A percentile compares a stretch with the other conserved stretches of the same genome.
These are phyloP conservation scores for Candida albicans DNA, from an alignment of 1,139 yeast genomes.

Conservation along the genomic window DNA sequence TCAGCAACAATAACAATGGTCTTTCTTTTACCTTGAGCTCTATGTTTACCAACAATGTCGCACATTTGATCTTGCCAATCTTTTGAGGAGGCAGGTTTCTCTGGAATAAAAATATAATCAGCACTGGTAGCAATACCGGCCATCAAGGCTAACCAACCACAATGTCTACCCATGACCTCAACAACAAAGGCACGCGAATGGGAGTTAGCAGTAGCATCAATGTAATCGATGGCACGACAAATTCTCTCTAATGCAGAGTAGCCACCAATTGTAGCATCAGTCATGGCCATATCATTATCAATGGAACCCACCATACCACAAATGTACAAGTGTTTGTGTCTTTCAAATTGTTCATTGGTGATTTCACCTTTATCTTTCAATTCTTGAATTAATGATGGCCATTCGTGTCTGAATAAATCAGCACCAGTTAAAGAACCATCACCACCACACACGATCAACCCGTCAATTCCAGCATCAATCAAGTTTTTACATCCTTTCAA, in stretches of 20 bases:
- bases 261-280: constrained; percentile 83
- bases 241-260: constrained; percentile 76
- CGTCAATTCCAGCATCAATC: constrained; percentile 74
- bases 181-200: constrained; percentile 83
- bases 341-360: constrained; percentile 50
- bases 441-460: constrained; percentile 81
- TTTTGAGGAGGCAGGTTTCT: constrained; percentile 62
- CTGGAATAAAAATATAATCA: constrained; percentile 78
- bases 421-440: constrained; percentile 87
- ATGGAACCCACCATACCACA: constrained; percentile 82
- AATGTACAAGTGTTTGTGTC: constrained; percentile 60
- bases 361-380: constrained; percentile 51
- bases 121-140: constrained; percentile 83
- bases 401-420: constrained; percentile 71
- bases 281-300: constrained; percentile 81
- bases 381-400: constrained; percentile 73
- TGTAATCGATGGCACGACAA: constrained; percentile 75
- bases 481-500: constrained; percentile 65
- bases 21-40: constrained; percentile 71
- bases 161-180: constrained; percentile 89
- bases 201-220: constrained; percentile 81
- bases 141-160: constrained; percentile 86
- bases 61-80: constrained; percentile 71
- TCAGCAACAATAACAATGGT: constrained; percentile 82
- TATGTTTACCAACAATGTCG: constrained; percentile 62